These are phyloP conservation scores for Miscanthus lutarioriparius DNA, from an alignment of 176 grass and related monocot species.

Conservation along the genomic window DNA sequence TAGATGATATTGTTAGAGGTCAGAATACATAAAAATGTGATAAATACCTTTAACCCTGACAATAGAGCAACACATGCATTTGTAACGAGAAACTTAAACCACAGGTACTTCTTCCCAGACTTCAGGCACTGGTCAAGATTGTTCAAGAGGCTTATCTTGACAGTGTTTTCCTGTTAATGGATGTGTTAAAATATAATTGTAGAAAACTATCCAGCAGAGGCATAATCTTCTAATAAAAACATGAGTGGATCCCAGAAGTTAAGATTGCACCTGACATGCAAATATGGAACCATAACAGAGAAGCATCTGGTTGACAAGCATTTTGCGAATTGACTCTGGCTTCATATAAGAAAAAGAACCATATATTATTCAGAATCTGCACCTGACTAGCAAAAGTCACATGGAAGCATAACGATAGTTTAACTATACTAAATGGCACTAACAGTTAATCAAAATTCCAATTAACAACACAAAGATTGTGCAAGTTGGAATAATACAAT, in stretches of 20 bases:
- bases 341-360: slow-evolving; percentile 54
- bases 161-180: slow-evolving; percentile 66
- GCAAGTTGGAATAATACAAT: slow-evolving; percentile 12
- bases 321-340: slow-evolving; percentile 83
- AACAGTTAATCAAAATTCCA: neutral
- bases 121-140: slow-evolving; percentile 83
- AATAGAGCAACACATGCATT: slow-evolving; percentile 88
- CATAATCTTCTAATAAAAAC: slow-evolving; percentile 19
- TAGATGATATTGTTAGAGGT: slow-evolving; percentile 1
- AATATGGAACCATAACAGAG: slow-evolving; percentile 87
- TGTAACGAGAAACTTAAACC: slow-evolving; percentile 67
- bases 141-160: slow-evolving; percentile 72
- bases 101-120: slow-evolving; percentile 70
- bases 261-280: slow-evolving; percentile 75
- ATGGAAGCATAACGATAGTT: slow-evolving; percentile 1
- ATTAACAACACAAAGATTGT: slow-evolving; percentile 11
- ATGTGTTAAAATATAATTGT: slow-evolving; percentile 35
- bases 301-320: slow-evolving; percentile 96
- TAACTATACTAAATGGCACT: neutral
- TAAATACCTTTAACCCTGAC: slow-evolving; percentile 83
- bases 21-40: slow-evolving; percentile 33
- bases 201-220: slow-evolving; percentile 1
- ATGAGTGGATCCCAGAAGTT: slow-evolving; percentile 20
- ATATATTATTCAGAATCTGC: slow-evolving; percentile 37
- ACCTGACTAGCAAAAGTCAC: slow-evolving; percentile 27